Conservation (phyloP, 2,329 filamentous ascomycete genomes). For the Penicillium olsonii region DNA sequence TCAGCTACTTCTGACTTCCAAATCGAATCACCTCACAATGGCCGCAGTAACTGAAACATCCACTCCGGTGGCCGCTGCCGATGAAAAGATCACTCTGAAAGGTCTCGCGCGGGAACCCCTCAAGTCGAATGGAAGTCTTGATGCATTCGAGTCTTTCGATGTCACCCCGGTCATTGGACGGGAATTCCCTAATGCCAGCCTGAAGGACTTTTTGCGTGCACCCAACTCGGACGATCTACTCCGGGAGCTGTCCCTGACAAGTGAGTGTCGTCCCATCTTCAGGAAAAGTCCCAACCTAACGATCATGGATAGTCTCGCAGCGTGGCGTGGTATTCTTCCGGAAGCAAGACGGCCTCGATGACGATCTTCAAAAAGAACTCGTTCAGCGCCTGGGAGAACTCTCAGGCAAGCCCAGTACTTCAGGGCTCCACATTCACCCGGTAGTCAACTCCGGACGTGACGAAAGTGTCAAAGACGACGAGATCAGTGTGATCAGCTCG, state of each 20-base stretch:
- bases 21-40: slow-evolving; percentile 12
- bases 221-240: slow-evolving; percentile 39
- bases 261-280: slow-evolving; percentile 14
- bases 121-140: slow-evolving; percentile 42
- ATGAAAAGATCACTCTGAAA: slow-evolving; percentile 17
- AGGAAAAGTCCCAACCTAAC: background rate
- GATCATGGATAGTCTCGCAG: slow-evolving; percentile 46
- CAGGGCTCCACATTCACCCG: slow-evolving; percentile 50
- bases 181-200: slow-evolving; percentile 47
- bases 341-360: slow-evolving; percentile 51
- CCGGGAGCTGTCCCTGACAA: slow-evolving; percentile 37
- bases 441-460: slow-evolving; percentile 52
- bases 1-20: too few relatives aligned
- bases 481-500: slow-evolving; percentile 54
- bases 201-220: slow-evolving; percentile 51
- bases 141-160: slow-evolving; percentile 50
- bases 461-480: slow-evolving; percentile 49
- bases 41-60: slow-evolving; percentile 24
- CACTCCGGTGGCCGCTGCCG: slow-evolving; percentile 15
- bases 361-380: slow-evolving; percentile 56
- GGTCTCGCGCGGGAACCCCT: slow-evolving; percentile 32
- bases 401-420: slow-evolving; percentile 50
- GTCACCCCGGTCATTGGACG: slow-evolving; percentile 54
- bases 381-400: slow-evolving; percentile 52
- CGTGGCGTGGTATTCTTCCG: slow-evolving; percentile 58